phyloP scores from a whole-genome alignment of 1,139 yeast genomes.

The Magnusiomyces starmeri region DNA sequence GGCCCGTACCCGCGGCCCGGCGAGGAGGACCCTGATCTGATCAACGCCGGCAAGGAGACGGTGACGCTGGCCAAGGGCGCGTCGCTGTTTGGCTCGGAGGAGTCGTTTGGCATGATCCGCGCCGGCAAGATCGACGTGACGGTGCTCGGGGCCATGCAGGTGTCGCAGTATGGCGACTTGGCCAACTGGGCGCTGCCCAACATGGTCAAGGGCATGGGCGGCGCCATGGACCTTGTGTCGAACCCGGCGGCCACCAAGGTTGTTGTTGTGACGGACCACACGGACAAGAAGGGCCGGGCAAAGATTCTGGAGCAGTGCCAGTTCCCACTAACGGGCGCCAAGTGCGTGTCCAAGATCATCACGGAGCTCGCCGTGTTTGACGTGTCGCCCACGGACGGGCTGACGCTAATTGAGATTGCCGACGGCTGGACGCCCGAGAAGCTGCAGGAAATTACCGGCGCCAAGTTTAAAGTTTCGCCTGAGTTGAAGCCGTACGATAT shows the following conservation, averaged over 20 bases:
- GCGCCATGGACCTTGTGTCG: slow-evolving; percentile 50
- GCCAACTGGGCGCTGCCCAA: slow-evolving; percentile 52
- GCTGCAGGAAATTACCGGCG: slow-evolving; percentile 37
- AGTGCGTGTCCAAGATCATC: slow-evolving; percentile 42
- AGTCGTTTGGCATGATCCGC: slow-evolving; percentile 45
- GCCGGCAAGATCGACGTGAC: slow-evolving; percentile 43
- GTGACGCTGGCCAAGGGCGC: slow-evolving; percentile 43
- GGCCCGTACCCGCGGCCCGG: slow-evolving; percentile 44
- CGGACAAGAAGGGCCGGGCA: slow-evolving; percentile 42
- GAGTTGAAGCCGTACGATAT: slow-evolving; percentile 22
- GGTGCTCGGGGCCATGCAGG: slow-evolving; percentile 46
- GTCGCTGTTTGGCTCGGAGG: slow-evolving; percentile 45
- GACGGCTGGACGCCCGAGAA: slow-evolving; percentile 39
- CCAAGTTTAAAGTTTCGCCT: slow-evolving; percentile 37
- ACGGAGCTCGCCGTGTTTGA: slow-evolving; percentile 48
- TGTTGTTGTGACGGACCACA: slow-evolving; percentile 46
- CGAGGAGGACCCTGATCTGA: slow-evolving; percentile 42
- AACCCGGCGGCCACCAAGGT: slow-evolving; percentile 42
- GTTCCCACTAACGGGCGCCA: slow-evolving; percentile 44
- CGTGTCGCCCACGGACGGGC: slow-evolving; percentile 35
- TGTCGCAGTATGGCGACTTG: slow-evolving; percentile 42
- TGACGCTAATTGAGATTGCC: slow-evolving; percentile 40
- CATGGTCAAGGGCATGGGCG: slow-evolving; percentile 48
- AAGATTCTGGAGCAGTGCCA: slow-evolving; percentile 41
- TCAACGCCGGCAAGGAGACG: slow-evolving; percentile 49